Conservation (phyloP, 768 basidiomycete genomes). For the Mycena capillaripes region DNA sequence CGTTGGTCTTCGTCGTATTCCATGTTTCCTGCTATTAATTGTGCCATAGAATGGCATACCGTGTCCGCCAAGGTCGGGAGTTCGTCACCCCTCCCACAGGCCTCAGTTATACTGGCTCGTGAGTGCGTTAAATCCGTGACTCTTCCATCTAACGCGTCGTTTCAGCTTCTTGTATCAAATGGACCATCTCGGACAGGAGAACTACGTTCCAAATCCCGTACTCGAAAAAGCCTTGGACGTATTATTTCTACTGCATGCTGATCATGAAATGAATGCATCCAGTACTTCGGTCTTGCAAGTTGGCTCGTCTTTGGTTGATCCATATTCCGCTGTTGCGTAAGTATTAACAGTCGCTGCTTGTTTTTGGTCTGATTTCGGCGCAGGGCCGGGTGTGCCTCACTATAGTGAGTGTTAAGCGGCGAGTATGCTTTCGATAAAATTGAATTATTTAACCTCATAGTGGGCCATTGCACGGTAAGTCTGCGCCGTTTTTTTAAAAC, state of each 20-base stretch:
- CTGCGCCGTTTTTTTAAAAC: background rate
- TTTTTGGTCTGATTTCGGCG: slow-evolving; percentile 4
- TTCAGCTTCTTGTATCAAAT: slow-evolving; percentile 90
- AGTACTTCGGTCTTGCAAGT: slow-evolving; percentile 91
- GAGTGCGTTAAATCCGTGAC: slow-evolving; percentile 39
- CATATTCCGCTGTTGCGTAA: slow-evolving; percentile 88
- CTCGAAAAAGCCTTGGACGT: slow-evolving; percentile 91
- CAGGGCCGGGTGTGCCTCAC: slow-evolving; percentile 88
- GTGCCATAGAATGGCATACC: slow-evolving; percentile 87
- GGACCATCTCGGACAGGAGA: slow-evolving; percentile 81
- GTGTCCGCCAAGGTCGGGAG: slow-evolving; percentile 89
- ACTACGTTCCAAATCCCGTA: slow-evolving; percentile 86
- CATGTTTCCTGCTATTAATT: background rate
- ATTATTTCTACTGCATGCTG: slow-evolving; percentile 89
- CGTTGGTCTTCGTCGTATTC: slow-evolving; percentile 59
- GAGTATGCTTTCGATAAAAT: slow-evolving; percentile 2
- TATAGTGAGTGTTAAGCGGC: slow-evolving; percentile 76
- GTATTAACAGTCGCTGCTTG: slow-evolving; percentile 39
- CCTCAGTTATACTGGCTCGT: slow-evolving; percentile 89
- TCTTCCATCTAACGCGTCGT: slow-evolving; percentile 10
- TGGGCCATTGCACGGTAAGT: slow-evolving; percentile 77
- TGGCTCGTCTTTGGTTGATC: slow-evolving; percentile 91
- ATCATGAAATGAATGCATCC: slow-evolving; percentile 92
- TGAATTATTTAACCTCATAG: slow-evolving; percentile 47
- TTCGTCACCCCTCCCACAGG: slow-evolving; percentile 89